Percentiles rank a stretch among this genome's conserved stretches.
Evolutionary conservation across 768 basidiomycete genomes (phyloP).

Genomic region (Pholiota molesta): DNA sequence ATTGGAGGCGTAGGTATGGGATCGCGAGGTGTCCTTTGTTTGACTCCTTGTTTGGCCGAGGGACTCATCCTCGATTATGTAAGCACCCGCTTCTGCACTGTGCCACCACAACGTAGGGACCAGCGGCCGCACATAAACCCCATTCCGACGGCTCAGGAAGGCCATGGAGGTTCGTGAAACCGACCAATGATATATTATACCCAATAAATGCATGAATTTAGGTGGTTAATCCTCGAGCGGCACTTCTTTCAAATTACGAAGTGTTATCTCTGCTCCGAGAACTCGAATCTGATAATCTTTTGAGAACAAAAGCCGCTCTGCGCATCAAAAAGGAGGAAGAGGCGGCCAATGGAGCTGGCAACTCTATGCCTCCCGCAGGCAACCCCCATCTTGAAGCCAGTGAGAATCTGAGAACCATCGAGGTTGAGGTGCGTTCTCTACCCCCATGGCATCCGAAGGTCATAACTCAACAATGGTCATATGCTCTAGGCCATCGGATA

Average conservation of each 20-base stretch:
- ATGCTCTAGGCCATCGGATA: conserved; percentile 77
- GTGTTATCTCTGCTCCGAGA: conserved; percentile 78
- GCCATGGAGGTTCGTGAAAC: conserved; percentile 22
- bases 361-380: conserved; percentile 11
- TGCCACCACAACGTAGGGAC: neutral
- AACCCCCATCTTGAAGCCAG: conserved; percentile 52
- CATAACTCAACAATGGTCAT: neutral
- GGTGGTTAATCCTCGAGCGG: conserved; percentile 71
- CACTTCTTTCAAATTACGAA: conserved; percentile 89
- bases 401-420: conserved; percentile 83
- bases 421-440: conserved; percentile 67
- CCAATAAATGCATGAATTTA: conserved; percentile 25
- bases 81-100: neutral
- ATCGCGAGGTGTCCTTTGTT: conserved; percentile 38
- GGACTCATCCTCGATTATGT: conserved; percentile 1
- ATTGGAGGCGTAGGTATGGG: conserved; percentile 27
- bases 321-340: conserved; percentile 83
- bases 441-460: neutral
- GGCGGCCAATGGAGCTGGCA: conserved; percentile 32
- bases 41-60: conserved; percentile 43
- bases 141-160: too few species aligned
- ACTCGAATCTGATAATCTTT: conserved; percentile 73
- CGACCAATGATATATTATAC: neutral
- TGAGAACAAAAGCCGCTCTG: conserved; percentile 67
- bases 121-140: neutral